Evolutionary conservation across 768 basidiomycete species (phyloP), one percentile per base, ranked within the genome.

Genomic region (Mycena vitilis): DNA sequence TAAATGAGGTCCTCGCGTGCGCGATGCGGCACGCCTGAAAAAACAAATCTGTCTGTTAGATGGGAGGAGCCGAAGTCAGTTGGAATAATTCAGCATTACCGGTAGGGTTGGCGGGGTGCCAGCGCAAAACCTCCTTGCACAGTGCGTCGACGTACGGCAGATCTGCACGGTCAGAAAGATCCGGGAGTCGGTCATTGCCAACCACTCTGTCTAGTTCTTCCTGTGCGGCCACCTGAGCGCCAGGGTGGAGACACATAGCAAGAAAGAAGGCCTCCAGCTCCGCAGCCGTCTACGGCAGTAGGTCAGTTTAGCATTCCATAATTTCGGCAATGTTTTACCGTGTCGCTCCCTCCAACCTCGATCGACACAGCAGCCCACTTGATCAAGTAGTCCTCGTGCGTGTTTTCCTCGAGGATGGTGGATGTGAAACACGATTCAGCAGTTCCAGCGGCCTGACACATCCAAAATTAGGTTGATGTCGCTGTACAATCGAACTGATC

Each of bases 171-270:
- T 76, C 75, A 7, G 57, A 63, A 11, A 74, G 22, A 16, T 54
- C 67, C 0, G 77, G 77, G 18, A 77, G 68, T 10, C 75, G 48
- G 22, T 71, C 77, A 20, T 70, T 72, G 37, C 79, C 80, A 13
- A 82, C 13, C 5, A 81, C 68, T 3, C 52, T 65, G 62, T 83
- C 82, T 20, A 83, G 53, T 62, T 83, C 79, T 36, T 76, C 71
- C 51, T 82, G 81, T 2, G 80, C 79, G 15, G 71, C 40, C 7
- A 13, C 45, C 60, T 83, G 82, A 4, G 78, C 76, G 5, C 77
- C 76, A 85, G 49, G 54, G 44, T 62, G 16, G 77, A 78, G 48
- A 73, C 67, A 56, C 78, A 76, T 64, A 53, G 65, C 75, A n/a
- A 67, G 10, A 15, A 67, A 55, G 22, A 67, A 67, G 5, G 47